These are phyloP conservation scores for Camellia sinensis DNA, from an alignment of 148 eudicot genomes.

Conservation along the genomic window DNA sequence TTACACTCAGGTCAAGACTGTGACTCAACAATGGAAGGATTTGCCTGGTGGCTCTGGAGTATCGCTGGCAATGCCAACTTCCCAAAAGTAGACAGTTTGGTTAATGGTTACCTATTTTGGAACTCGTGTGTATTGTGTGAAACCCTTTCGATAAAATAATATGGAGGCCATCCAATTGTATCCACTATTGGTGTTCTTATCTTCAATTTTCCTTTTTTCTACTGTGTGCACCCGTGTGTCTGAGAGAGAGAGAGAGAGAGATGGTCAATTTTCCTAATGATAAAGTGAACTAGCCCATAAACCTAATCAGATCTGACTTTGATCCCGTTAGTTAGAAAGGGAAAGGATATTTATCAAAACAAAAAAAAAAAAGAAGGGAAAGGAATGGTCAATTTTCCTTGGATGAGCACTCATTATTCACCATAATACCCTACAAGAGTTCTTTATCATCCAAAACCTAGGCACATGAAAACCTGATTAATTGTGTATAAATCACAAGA, in stretches of 20 bases:
- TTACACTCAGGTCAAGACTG: constrained; percentile 84
- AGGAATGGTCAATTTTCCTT: too few relatives aligned
- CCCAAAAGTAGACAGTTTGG: constrained; percentile 44
- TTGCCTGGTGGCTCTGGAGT: constrained; percentile 61
- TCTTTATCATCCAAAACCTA: too few relatives aligned
- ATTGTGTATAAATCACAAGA: too few relatives aligned
- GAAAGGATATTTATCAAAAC: too few relatives aligned
- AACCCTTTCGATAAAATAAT: background rate
- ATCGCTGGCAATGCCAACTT: constrained; percentile 97
- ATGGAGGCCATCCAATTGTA: too few relatives aligned
- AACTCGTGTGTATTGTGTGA: background rate
- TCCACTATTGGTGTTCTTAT: background rate
- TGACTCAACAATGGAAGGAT: constrained; percentile 98
- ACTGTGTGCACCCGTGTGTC: too few relatives aligned
- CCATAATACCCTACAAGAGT: too few relatives aligned
- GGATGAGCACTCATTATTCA: too few relatives aligned
- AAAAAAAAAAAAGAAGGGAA: too few relatives aligned
- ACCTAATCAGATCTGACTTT: background rate
- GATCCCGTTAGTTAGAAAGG: background rate
- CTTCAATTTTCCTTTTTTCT: background rate
- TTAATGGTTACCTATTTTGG: background rate
- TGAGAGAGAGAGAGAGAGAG: background rate
- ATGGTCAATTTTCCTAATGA: background rate
- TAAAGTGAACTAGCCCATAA: background rate
- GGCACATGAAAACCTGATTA: too few relatives aligned